These are phyloP conservation scores for Plasmodiophora brassicae DNA, from an alignment of 208 protist species.

Conservation along the genomic window DNA sequence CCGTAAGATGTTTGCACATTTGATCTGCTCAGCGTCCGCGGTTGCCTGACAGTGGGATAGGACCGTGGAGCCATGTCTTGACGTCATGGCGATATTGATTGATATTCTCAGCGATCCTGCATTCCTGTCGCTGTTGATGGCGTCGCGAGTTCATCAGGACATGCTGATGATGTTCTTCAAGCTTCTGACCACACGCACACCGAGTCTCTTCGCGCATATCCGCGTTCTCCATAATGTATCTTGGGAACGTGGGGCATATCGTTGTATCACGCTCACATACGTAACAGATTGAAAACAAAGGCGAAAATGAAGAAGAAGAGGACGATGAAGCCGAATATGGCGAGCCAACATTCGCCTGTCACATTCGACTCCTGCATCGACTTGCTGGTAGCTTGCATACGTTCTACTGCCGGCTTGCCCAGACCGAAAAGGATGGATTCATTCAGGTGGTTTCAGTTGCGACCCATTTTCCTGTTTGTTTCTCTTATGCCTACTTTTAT, in stretches of 20 bases:
- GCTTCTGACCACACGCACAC: not conserved
- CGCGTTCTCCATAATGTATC: too few relatives aligned
- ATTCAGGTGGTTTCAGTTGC: too few relatives aligned
- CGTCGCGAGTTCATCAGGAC: not conserved
- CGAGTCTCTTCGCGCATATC: not conserved
- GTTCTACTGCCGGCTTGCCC: not conserved
- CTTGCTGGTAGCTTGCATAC: not conserved
- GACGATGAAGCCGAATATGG: not conserved
- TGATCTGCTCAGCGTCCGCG: not conserved
- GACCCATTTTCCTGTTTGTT: too few relatives aligned
- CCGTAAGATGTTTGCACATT: not conserved
- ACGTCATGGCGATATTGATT: not conserved
- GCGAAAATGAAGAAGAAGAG: too few relatives aligned
- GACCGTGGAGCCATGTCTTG: not conserved
- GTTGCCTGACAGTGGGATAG: not conserved
- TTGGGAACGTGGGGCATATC: too few relatives aligned
- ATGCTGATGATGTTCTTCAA: not conserved
- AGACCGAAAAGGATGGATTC: not conserved
- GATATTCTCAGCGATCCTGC: not conserved
- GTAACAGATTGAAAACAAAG: too few relatives aligned
- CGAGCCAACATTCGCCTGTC: not conserved
- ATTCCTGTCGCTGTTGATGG: not conserved
- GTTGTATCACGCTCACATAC: too few relatives aligned
- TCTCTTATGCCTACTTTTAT: too few relatives aligned
- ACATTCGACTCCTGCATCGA: not conserved